Base-by-base conservation (phyloP, 2,329 filamentous ascomycete genomes). In the Laburnicola sp. region DNA sequence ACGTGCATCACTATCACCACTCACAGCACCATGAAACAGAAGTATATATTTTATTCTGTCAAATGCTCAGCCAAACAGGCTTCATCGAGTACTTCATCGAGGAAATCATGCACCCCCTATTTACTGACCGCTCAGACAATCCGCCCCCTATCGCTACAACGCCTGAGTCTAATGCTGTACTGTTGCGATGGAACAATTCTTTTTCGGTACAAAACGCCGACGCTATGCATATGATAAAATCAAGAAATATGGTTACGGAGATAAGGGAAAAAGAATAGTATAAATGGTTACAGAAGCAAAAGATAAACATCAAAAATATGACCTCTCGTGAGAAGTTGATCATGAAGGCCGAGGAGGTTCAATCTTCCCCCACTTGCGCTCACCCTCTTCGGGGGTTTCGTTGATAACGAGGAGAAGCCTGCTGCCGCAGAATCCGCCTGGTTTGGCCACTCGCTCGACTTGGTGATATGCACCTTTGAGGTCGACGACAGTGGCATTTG, bases 381-480 rank as follows among this genome's bases (percentile, higher is more conserved):
- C 48, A 22, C 66, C 69, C 43, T 71, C 59, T 34, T 59, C 59
- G 2, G 63, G 63, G 26, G 62, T 60, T 49, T 73, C 70, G 39
- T 73, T 74, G 46, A 80, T 69, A 4, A 80, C 73, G n/a, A 79
- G 76, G 65, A 85, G 74, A 59, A 80, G 78, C 26, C 80, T 71
- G 3, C 78, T 75, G 6, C 80, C 81, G 63, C 83, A 86, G 63
- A 81, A 84, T 51, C 81, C 75, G 26, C 81, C 82, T 25, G 76
- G 79, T 41, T 75, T 72, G 1, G 78, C 81, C 3, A 65, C 72
- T 23, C 80, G 71, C 34, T 76, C 64, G 6, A 74, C 74, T 30
- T 79, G 51, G 8, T 49, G 27, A 36, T 59, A 72, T 27, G 66
- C 59, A n/a, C 70, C 71, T 4, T 51, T 56, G 16, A 63, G 50